Base-by-base conservation (phyloP, 2,329 filamentous ascomycete species). In the Aspergillus carbonarius region DNA sequence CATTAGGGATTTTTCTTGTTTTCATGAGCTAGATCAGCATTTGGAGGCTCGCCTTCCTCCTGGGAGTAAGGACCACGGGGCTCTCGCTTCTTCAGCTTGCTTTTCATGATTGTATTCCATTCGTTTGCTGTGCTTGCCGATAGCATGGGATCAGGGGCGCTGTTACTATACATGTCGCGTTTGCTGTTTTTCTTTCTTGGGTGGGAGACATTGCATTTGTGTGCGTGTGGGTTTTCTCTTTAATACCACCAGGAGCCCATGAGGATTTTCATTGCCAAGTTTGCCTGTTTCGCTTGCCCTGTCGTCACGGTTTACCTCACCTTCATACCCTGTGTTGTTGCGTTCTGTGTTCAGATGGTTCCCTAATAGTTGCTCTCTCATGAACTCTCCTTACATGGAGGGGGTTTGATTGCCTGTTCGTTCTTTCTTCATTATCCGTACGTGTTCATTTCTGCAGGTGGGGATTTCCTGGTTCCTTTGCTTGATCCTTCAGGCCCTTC, bases 21-120 rank as follows among this genome's bases (percentile, higher is more conserved):
- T 74, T 73, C 66, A 70, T 65, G 68, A 70, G 72, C 69, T 74
- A 74, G 68, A 76, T 70, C 68, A 75, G 74, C 74, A 75, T 74
- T 72, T 68, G 73, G 74, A 70, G 71, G 70, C 68, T 71, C 67
- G 65, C 71, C 68, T 69, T 64, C 66, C 62, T 68, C 68, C 70
- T 65, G 64, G 71, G 72, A 72, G 70, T 72, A 72, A 68, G 71
- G 69, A 68, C 70, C 64, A 64, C 60, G 68, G 66, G 65, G 63
- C 68, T 71, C 66, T 68, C 55, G 62, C 65, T 70, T 73, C 64
- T 65, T 68, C 65, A 67, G 60, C 67, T 68, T 63, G 64, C 67
- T 68, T 58, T 61, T 54, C 51, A 60, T 63, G 61, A 55, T 48
- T 60, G 58, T 62, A 59, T 55, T 54, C 17, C 47, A 53, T 56